These are phyloP conservation scores for sorghum (Sorghum bicolor) DNA, from an alignment of 176 grass and related monocot species.

Conservation along the genomic window DNA sequence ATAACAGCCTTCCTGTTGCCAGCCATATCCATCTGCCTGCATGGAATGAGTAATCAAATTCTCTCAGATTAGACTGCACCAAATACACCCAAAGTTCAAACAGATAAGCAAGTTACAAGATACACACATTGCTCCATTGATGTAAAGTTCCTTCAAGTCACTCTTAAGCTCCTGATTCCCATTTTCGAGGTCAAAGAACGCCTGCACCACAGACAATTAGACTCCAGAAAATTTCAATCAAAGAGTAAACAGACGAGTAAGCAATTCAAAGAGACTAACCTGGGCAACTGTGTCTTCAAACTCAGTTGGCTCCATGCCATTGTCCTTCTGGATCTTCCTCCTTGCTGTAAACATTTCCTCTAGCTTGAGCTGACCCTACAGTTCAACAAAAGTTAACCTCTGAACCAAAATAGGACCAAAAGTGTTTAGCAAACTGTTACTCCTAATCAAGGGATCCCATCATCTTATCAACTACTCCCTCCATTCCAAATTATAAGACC, in stretches of 20 bases:
- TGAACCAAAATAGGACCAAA: neutral
- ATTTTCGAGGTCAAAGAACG: conserved; percentile 76
- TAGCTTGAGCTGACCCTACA: neutral
- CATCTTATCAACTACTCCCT: neutral
- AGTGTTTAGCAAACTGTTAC: neutral
- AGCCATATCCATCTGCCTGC: conserved; percentile 62
- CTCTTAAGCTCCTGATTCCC: conserved; percentile 67
- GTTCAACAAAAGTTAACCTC: neutral
- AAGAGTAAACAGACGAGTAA: neutral
- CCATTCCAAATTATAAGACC: no score
- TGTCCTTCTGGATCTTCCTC: conserved; percentile 78
- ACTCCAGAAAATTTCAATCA: neutral
- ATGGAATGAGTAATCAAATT: neutral
- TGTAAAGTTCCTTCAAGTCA: conserved; percentile 77
- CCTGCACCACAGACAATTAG: conserved; percentile 23
- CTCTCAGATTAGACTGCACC: neutral
- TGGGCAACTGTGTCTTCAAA: conserved; percentile 77
- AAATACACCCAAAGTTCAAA: neutral
- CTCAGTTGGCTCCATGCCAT: conserved; percentile 61
- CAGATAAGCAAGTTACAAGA: no score
- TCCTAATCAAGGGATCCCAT: neutral
- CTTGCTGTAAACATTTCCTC: conserved; percentile 62
- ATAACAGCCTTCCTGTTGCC: conserved; percentile 68
- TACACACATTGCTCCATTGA: conserved; percentile 31
- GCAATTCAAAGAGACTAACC: conserved; percentile 24